Base-by-base conservation (phyloP, 768 basidiomycete species). In the Pisolithus tinctorius region DNA sequence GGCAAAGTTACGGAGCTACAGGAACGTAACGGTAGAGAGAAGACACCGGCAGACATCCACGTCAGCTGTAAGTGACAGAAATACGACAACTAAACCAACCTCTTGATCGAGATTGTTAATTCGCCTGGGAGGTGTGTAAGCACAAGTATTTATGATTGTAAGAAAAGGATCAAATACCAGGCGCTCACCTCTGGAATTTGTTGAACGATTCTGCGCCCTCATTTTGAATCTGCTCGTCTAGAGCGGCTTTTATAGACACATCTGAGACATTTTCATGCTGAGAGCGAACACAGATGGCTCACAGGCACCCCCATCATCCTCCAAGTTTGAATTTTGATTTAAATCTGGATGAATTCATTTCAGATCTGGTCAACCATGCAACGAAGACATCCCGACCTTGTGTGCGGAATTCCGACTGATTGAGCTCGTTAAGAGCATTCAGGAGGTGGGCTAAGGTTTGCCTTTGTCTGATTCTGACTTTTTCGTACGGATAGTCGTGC, bases 1-100 rank as follows among this genome's bases (percentile, higher is more conserved):
- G 36, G 83, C 80, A 62, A 88, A 88, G 63, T 84, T 86, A 43
- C 84, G 78, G 14, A 89, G 75, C 83, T 88, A 60, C n/a, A 47
- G 8, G n/a, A 23, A 39, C 43, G 37, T 27, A n/a, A 17, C n/a
- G 34, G 36, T 41, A 23, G 37, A 36, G 39, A 37, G 25, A 51
- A 40, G 36, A 41, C 7, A 17, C 7, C 7, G 23, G 25, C 4
- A 43, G 20, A 7, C 8, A n/a, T 27, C n/a, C 14, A 47, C n/a
- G 5, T 47, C 13, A 40, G 14, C 23, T 14, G 31, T 45, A 51
- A 38, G 38, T 17, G 38, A 38, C 14, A 8, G 25, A 47, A 47
- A 47, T n/a, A 30, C 31, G 36, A 30, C 14, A 30, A 20, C 29
- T 34, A 14, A 39, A 34, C 45, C 27, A 56, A 82, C 82, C 71